These are phyloP conservation scores for Erysimum cheiranthoides DNA, from an alignment of 345 rosid genomes.

Conservation along the genomic window DNA sequence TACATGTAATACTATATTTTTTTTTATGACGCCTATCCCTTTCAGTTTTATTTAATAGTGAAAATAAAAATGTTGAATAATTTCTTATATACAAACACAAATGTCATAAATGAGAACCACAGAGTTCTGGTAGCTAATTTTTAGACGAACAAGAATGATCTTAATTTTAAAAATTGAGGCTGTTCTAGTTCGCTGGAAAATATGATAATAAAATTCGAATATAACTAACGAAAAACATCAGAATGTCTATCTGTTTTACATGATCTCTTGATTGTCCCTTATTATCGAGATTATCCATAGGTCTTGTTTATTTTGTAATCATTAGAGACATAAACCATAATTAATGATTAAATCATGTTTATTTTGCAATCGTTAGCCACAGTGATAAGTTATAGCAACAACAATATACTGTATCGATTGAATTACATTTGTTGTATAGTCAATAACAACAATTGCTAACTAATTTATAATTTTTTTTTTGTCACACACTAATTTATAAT, in stretches of 20 bases:
- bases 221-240: constrained; percentile 2
- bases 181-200: constrained; percentile 8
- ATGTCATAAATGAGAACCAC: constrained; percentile 4
- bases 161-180: constrained; percentile 10
- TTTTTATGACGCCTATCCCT: constrained; percentile 23
- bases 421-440: too few relatives aligned
- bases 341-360: too few relatives aligned
- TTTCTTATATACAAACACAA: background rate
- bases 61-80: constrained; percentile 3
- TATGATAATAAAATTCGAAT: background rate
- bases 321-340: too few relatives aligned
- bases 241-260: background rate
- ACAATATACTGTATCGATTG: too few relatives aligned
- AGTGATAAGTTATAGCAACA: too few relatives aligned
- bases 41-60: background rate
- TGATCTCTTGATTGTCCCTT: background rate
- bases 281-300: background rate
- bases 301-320: too few relatives aligned
- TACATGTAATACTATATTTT: background rate
- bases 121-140: constrained; percentile 32
- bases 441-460: too few relatives aligned
- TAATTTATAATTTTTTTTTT: too few relatives aligned
- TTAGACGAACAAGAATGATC: constrained; percentile 33
- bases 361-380: too few relatives aligned
- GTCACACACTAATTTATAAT: too few relatives aligned